A percentile compares a stretch with the other conserved stretches of the same genome.
Evolutionary conservation across 306 rosid genomes (phyloP).

Genomic region (Malus asiatica): DNA sequence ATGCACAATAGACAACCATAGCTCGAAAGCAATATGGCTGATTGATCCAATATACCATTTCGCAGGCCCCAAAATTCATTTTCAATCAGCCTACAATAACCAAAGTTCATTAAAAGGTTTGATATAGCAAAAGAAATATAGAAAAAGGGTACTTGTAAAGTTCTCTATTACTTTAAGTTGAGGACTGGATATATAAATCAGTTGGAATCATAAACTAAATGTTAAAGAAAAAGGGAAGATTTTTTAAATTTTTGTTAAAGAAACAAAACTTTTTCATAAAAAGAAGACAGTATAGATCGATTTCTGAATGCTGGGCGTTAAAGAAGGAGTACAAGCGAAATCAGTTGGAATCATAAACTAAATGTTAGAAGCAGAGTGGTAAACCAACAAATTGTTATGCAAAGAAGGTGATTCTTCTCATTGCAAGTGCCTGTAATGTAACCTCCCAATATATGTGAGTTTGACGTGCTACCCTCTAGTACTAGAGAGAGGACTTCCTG

Average conservation of each 20-base stretch:
- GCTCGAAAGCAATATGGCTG: conserved; percentile 87
- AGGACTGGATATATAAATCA: background rate
- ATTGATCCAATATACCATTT: conserved; percentile 96
- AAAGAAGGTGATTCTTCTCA: background rate
- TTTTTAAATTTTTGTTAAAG: background rate
- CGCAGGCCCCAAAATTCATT: conserved; percentile 88
- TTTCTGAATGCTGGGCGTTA: background rate
- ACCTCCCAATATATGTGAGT: background rate
- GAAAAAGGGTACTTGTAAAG: background rate
- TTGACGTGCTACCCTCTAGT: background rate
- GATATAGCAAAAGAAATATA: background rate
- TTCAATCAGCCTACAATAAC: conserved; percentile 64
- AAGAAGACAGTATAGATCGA: background rate
- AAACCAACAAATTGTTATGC: background rate
- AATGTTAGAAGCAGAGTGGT: background rate
- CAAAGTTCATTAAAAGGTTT: background rate
- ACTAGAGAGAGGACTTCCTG: background rate
- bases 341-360: background rate
- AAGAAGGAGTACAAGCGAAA: background rate
- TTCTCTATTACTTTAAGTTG: background rate
- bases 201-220: too few relatives aligned
- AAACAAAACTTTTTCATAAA: background rate
- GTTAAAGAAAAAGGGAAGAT: background rate
- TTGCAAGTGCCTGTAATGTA: background rate
- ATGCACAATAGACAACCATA: conserved; percentile 80